Percentiles rank a stretch among this genome's conserved stretches.
These are phyloP conservation scores for Crithidia bombi DNA, from an alignment of 208 protist species.

Conservation along the genomic window DNA sequence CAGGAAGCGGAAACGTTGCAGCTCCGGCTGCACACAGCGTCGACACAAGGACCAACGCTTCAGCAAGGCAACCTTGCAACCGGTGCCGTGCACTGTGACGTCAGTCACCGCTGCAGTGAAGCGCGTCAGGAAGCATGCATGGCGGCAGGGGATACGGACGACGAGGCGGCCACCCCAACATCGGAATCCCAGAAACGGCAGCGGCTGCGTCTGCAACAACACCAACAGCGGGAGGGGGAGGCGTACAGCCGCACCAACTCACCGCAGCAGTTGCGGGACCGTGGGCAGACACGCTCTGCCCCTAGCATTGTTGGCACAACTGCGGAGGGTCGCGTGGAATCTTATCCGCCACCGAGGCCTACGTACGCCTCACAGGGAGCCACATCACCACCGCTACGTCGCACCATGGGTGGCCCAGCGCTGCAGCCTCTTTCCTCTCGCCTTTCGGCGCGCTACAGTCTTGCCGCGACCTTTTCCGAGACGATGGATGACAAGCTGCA, in stretches of 20 bases:
- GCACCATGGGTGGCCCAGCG: background rate
- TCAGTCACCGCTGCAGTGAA: background rate
- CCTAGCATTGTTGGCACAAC: background rate
- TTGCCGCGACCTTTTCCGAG: constrained; percentile 49
- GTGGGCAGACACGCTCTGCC: constrained; percentile 1
- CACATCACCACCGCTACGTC: background rate
- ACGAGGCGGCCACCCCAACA: constrained; percentile 34
- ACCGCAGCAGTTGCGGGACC: background rate
- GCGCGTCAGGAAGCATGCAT: constrained; percentile 1
- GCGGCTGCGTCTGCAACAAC: background rate
- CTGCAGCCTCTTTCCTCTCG: background rate
- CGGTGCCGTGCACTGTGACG: no score
- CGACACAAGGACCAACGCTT: background rate
- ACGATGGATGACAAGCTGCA: constrained; percentile 73
- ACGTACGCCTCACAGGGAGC: no score
- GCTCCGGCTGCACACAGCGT: background rate
- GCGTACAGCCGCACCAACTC: background rate
- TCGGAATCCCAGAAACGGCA: constrained; percentile 18
- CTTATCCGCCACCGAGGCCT: no score
- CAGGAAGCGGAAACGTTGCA: background rate
- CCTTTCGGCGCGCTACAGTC: constrained; percentile 2
- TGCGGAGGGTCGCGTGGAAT: background rate
- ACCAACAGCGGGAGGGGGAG: background rate
- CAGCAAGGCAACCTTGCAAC: background rate
- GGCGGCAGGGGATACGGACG: constrained; percentile 1